A percentile compares a stretch with the other conserved stretches of the same genome.
These are phyloP conservation scores for Venturia carpophila DNA, from an alignment of 2,329 filamentous ascomycete genomes.

Conservation along the genomic window DNA sequence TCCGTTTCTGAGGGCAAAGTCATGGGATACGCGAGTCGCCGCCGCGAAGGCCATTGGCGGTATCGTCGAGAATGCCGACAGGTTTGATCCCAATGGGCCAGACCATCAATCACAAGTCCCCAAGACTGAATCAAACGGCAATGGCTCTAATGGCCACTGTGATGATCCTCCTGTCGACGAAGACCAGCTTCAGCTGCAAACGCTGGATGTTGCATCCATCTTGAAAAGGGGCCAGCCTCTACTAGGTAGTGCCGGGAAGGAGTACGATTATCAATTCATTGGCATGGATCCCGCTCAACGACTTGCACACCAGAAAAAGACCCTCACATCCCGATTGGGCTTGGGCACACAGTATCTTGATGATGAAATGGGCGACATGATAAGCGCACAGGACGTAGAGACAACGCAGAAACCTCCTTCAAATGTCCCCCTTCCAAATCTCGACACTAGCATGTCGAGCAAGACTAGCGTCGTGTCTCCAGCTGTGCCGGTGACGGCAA, in stretches of 20 bases:
- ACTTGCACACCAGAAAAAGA: slow-evolving; percentile 83
- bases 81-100: slow-evolving; percentile 79
- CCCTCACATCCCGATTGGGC: slow-evolving; percentile 70
- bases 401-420: slow-evolving; percentile 10
- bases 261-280: slow-evolving; percentile 77
- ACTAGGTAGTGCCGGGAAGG: slow-evolving; percentile 69
- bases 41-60: slow-evolving; percentile 90
- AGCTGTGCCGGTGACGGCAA: slow-evolving; percentile 23
- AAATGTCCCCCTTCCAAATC: slow-evolving; percentile 35
- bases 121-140: slow-evolving; percentile 24
- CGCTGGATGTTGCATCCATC: slow-evolving; percentile 70
- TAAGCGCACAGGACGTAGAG: slow-evolving; percentile 54
- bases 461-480: slow-evolving; percentile 38
- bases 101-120: slow-evolving; percentile 43
- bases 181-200: slow-evolving; percentile 62
- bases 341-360: slow-evolving; percentile 77
- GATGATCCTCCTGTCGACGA: slow-evolving; percentile 36
- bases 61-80: slow-evolving; percentile 80
- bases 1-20: slow-evolving; percentile 90
- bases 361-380: slow-evolving; percentile 76
- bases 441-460: slow-evolving; percentile 44
- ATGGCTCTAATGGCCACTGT: slow-evolving; percentile 42
- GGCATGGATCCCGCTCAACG: slow-evolving; percentile 73
- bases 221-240: slow-evolving; percentile 77
- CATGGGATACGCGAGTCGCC: slow-evolving; percentile 93